Conservation (phyloP, 495 filamentous ascomycete genomes). For the Xylaria acuta region DNA sequence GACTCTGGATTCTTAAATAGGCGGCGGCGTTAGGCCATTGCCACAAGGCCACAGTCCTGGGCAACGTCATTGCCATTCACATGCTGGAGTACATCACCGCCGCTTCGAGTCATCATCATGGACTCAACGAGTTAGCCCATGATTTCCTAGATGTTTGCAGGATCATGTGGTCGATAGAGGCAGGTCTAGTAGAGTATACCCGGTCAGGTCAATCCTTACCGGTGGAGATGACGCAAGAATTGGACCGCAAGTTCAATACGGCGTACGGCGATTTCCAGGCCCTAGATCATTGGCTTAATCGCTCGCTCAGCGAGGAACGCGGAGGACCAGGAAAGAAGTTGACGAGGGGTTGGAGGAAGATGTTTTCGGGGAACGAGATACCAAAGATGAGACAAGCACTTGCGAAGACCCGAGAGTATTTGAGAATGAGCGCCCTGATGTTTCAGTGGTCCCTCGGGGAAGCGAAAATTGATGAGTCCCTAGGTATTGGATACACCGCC, state of each 20-base stretch:
- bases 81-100: slow-evolving; percentile 63
- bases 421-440: slow-evolving; percentile 52
- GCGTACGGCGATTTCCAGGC: slow-evolving; percentile 55
- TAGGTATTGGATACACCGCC: slow-evolving; percentile 56
- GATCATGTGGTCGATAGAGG: slow-evolving; percentile 58
- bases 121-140: slow-evolving; percentile 56
- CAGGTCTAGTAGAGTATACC: slow-evolving; percentile 52
- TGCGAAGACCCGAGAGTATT: slow-evolving; percentile 44
- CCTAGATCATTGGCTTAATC: slow-evolving; percentile 56
- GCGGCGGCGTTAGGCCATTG: slow-evolving; percentile 33
- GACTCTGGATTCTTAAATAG: neutral
- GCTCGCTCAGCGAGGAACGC: slow-evolving; percentile 55
- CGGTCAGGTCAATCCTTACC: slow-evolving; percentile 50
- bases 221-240: slow-evolving; percentile 53
- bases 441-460: slow-evolving; percentile 55
- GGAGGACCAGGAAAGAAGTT: slow-evolving; percentile 55
- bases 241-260: slow-evolving; percentile 56
- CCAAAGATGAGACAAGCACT: slow-evolving; percentile 49
- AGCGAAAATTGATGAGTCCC: slow-evolving; percentile 46
- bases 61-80: slow-evolving; percentile 60
- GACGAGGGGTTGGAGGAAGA: slow-evolving; percentile 57
- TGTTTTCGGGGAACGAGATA: slow-evolving; percentile 52
- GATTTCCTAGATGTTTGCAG: slow-evolving; percentile 61
- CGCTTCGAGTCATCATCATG: slow-evolving; percentile 48
- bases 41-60: slow-evolving; percentile 47